Percentiles rank a stretch among this genome's conserved stretches.
phyloP scores from a whole-genome alignment of 192 early-diverging fungal species.

The Backusella westeae region DNA sequence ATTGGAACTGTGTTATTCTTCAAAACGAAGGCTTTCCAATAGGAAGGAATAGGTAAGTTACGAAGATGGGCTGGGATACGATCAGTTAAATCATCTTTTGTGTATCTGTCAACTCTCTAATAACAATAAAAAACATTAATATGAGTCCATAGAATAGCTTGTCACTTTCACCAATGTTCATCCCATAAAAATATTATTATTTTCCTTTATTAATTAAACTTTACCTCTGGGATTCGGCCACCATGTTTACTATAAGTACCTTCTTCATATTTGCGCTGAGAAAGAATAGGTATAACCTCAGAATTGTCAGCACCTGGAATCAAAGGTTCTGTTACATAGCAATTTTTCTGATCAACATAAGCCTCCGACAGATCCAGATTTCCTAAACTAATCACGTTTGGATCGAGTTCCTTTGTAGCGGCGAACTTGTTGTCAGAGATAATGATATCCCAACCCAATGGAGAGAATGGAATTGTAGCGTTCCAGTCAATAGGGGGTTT shows the following conservation, averaged over 20 bases:
- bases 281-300: conserved; percentile 14
- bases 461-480: conserved; percentile 7
- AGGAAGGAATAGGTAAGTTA: conserved; percentile 16
- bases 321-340: conserved; percentile 27
- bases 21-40: conserved; percentile 20
- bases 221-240: conserved; percentile 20
- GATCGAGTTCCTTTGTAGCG: conserved; percentile 16
- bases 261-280: conserved; percentile 10
- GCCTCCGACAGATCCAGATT: conserved; percentile 14
- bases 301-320: background rate
- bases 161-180: no score
- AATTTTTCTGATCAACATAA: conserved; percentile 13
- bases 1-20: conserved; percentile 21
- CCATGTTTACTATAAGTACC: background rate
- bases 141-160: background rate
- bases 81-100: background rate
- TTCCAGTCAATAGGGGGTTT: conserved; percentile 20
- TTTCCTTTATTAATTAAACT: background rate
- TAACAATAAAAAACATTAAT: background rate
- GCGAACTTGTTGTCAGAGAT: conserved; percentile 21
- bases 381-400: conserved; percentile 29
- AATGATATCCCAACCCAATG: conserved; percentile 4
- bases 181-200: no score
- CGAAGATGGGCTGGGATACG: conserved; percentile 16
- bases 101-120: background rate